Conservation (phyloP, 225 moss, liverwort and hornwort species). For the Bryoerythrophyllum caledonicum region DNA sequence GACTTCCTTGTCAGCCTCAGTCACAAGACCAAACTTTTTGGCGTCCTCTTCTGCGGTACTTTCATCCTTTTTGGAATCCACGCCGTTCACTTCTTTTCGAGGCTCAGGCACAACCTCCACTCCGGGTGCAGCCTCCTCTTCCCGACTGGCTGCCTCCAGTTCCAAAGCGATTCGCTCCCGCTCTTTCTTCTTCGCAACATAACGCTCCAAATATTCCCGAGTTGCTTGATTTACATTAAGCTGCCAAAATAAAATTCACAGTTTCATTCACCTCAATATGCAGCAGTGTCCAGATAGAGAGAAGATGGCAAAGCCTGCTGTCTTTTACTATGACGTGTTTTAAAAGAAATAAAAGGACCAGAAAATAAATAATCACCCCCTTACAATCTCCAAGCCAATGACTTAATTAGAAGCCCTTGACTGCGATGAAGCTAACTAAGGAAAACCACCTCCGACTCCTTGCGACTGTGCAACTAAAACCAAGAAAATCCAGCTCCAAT, state of each 20-base stretch:
- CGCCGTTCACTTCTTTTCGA: slow-evolving; percentile 46
- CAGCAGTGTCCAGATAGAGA: neutral
- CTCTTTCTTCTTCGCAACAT: slow-evolving; percentile 91
- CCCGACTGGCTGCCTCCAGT: slow-evolving; percentile 70
- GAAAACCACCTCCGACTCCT: slow-evolving; percentile 4
- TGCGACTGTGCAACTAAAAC: slow-evolving; percentile 14
- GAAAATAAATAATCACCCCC: neutral
- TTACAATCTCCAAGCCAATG: slow-evolving; percentile 16
- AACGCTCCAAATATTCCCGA: slow-evolving; percentile 91
- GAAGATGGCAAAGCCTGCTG: neutral
- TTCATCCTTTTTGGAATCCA: slow-evolving; percentile 53
- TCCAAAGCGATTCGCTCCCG: slow-evolving; percentile 77
- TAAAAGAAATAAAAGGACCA: neutral
- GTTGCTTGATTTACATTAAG: slow-evolving; percentile 98
- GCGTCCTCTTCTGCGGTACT: slow-evolving; percentile 61
- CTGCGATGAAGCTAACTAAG: slow-evolving; percentile 17
- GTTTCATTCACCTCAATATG: slow-evolving; percentile 7
- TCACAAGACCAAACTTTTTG: slow-evolving; percentile 91
- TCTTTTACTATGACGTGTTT: neutral
- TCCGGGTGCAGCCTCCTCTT: slow-evolving; percentile 89
- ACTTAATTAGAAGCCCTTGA: slow-evolving; percentile 9
- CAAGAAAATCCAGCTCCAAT: slow-evolving; percentile 13
- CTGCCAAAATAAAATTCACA: slow-evolving; percentile 53
- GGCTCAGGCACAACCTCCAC: slow-evolving; percentile 78
- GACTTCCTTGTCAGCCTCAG: slow-evolving; percentile 73